phyloP scores from a whole-genome alignment of 2,329 filamentous ascomycete species.

The Calycina marina region DNA sequence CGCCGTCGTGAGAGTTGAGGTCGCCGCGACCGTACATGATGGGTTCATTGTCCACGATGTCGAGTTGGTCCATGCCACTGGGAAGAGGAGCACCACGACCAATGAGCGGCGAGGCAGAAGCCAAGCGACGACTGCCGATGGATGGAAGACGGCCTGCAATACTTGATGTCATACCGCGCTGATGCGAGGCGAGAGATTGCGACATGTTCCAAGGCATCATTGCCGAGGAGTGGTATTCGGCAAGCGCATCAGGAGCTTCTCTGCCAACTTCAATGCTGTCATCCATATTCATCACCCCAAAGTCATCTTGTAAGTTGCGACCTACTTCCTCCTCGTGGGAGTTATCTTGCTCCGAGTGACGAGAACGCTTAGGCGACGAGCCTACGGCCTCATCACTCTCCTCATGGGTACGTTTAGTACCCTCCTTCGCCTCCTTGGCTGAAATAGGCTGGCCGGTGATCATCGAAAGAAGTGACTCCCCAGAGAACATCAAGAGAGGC shows the following conservation, averaged over 20 bases:
- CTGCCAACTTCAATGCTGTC: constrained; percentile 51
- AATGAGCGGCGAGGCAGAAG: constrained; percentile 45
- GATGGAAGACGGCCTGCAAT: constrained; percentile 5
- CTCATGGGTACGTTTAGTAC: constrained; percentile 8
- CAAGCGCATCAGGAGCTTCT: constrained; percentile 48
- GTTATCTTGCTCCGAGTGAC: constrained; percentile 8
- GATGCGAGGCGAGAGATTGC: constrained; percentile 37
- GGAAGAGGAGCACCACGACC: constrained; percentile 27
- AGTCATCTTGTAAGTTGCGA: constrained; percentile 18
- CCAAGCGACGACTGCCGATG: constrained; percentile 29
- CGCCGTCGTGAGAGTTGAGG: constrained; percentile 3
- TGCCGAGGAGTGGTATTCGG: constrained; percentile 49
- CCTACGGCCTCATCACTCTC: constrained; percentile 13
- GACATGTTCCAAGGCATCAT: constrained; percentile 56
- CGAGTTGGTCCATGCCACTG: constrained; percentile 14
- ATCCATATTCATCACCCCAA: constrained; percentile 26
- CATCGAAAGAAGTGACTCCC: constrained; percentile 33
- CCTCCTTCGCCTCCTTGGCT: constrained; percentile 3
- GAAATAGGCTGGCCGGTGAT: constrained; percentile 8
- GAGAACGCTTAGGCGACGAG: constrained; percentile 23
- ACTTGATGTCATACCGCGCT: constrained; percentile 23
- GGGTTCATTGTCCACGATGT: constrained; percentile 12
- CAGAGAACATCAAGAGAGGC: constrained; percentile 44
- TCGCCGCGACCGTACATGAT: constrained; percentile 17
- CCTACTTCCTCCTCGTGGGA: constrained; percentile 23